These are phyloP conservation scores for Syzygium syzygioides DNA, from an alignment of 441 rosid genomes.

Conservation along the genomic window DNA sequence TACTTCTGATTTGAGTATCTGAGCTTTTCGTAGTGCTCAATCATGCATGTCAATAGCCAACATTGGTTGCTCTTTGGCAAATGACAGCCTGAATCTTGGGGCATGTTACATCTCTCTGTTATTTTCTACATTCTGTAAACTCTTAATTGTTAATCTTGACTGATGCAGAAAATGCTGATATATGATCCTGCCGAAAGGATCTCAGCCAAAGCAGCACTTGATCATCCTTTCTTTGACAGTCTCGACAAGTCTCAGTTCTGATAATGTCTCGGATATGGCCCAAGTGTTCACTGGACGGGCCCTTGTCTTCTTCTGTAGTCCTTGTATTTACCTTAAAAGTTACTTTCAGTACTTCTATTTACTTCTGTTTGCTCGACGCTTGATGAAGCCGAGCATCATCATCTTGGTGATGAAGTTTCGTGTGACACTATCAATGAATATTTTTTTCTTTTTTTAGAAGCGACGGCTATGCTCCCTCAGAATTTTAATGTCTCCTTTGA, in stretches of 20 bases:
- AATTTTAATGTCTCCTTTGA: not conserved
- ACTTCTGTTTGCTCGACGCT: not conserved
- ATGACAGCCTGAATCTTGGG: not conserved
- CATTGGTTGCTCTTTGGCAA: not conserved
- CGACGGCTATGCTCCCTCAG: not conserved
- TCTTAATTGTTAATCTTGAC: not conserved
- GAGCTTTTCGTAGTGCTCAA: not conserved
- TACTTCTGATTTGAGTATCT: not conserved
- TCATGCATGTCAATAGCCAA: not conserved
- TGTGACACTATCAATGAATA: not conserved
- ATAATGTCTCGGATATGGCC: not conserved
- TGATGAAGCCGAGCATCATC: slow-evolving; percentile 30
- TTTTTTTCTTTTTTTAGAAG: not conserved
- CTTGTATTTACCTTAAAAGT: not conserved
- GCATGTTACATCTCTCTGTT: not conserved
- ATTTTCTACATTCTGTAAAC: not conserved
- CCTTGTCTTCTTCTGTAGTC: not conserved
- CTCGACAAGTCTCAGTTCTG: slow-evolving; percentile 93
- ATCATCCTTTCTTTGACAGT: slow-evolving; percentile 81
- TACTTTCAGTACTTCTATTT: not conserved
- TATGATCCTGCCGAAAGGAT: slow-evolving; percentile 86
- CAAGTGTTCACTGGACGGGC: not conserved
- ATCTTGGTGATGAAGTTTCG: slow-evolving; percentile 37
- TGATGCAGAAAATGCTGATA: slow-evolving; percentile 69
- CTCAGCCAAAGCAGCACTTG: slow-evolving; percentile 86